Evolutionary conservation across 2,329 filamentous ascomycete species (phyloP).

Genomic region (Apiospora hydei): DNA sequence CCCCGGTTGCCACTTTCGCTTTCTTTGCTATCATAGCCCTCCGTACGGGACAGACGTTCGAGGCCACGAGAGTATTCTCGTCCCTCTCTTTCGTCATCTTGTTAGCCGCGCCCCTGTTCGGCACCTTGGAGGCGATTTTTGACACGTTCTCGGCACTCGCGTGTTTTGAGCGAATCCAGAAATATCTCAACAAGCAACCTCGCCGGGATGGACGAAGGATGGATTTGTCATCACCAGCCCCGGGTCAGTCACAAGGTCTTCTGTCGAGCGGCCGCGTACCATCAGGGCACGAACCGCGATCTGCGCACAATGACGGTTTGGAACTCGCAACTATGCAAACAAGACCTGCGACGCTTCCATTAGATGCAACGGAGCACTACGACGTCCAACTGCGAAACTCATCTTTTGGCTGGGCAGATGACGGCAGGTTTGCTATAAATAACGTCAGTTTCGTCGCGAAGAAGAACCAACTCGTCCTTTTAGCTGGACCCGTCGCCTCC

Average conservation of each 20-base stretch:
- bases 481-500: constrained; percentile 34
- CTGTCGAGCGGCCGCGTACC: no score
- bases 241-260: neutral
- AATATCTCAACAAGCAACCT: constrained; percentile 37
- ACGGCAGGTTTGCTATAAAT: constrained; percentile 32
- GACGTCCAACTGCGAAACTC: constrained; percentile 29
- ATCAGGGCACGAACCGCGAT: neutral
- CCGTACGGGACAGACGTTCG: constrained; percentile 38
- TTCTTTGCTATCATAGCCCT: constrained; percentile 30
- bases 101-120: constrained; percentile 45
- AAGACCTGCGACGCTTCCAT: neutral
- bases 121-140: constrained; percentile 45
- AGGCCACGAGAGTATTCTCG: constrained; percentile 46
- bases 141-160: constrained; percentile 46
- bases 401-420: constrained; percentile 19
- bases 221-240: neutral
- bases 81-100: constrained; percentile 47
- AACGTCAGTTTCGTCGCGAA: constrained; percentile 41
- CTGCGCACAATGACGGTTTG: neutral
- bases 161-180: constrained; percentile 47
- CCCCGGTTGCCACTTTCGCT: constrained; percentile 47
- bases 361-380: neutral
- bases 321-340: neutral
- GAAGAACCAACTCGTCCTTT: constrained; percentile 41
- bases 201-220: constrained; percentile 29